phyloP scores from a whole-genome alignment of 768 basidiomycete genomes.

The Coprinopsis strossmayeri region DNA sequence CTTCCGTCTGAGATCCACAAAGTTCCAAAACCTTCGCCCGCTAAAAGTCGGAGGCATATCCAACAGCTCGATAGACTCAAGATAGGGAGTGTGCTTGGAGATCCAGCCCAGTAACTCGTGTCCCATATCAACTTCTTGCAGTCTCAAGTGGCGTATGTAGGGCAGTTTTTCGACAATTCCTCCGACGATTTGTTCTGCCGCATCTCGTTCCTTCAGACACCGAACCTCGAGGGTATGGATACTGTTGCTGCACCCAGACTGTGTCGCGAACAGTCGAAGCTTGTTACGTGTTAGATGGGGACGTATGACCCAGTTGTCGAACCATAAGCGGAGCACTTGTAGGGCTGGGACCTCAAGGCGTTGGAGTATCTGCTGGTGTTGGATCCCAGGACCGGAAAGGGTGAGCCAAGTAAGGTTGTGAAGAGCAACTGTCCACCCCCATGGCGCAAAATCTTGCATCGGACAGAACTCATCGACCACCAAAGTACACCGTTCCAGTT shows the following conservation, averaged over 20 bases:
- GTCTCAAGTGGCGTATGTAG: not conserved
- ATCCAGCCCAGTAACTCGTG: not conserved
- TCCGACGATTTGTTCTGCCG: too few species aligned
- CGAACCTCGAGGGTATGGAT: too few species aligned
- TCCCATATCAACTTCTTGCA: not conserved
- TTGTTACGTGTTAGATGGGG: too few species aligned
- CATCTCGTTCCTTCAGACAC: too few species aligned
- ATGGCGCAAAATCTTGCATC: not conserved
- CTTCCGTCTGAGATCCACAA: not conserved
- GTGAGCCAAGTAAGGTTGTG: not conserved
- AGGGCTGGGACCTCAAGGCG: too few species aligned
- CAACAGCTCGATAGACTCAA: not conserved
- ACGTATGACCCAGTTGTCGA: too few species aligned
- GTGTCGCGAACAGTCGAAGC: too few species aligned
- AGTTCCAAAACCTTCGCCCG: not conserved
- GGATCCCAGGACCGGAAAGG: too few species aligned
- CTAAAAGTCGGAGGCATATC: not conserved
- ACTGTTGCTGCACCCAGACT: too few species aligned
- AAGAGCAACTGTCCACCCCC: not conserved
- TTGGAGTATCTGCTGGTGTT: too few species aligned
- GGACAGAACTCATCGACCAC: not conserved
- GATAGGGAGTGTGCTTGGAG: not conserved
- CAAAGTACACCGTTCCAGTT: not conserved
- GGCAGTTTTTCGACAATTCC: too few species aligned
- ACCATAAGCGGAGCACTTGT: too few species aligned